Percentiles rank a stretch among this genome's conserved stretches.
phyloP scores from a whole-genome alignment of 805 yeast genomes.

The Wickerhamiella hasegawae region DNA sequence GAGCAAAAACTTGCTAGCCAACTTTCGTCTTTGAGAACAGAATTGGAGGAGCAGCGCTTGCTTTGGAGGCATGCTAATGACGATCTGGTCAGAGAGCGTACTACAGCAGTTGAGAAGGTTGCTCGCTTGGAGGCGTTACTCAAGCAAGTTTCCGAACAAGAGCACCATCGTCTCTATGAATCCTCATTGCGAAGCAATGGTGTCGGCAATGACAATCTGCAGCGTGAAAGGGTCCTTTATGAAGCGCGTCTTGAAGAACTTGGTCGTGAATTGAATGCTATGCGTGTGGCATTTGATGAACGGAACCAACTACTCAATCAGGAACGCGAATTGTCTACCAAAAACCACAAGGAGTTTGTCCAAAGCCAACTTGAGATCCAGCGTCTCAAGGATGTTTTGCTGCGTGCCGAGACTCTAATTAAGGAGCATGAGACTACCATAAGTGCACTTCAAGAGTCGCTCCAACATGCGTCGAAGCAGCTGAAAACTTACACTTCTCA shows the following conservation, averaged over 20 bases:
- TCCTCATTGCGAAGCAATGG: neutral
- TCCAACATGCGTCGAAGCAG: neutral
- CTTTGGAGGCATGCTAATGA: neutral
- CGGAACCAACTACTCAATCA: neutral
- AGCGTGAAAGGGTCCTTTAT: neutral
- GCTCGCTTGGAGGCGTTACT: neutral
- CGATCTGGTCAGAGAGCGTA: neutral
- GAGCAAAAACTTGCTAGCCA: neutral
- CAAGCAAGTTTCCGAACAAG: neutral
- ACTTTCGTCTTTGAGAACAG: neutral
- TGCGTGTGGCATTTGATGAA: neutral
- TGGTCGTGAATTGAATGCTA: neutral
- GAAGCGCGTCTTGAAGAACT: neutral
- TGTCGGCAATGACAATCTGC: neutral
- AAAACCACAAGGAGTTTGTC: neutral
- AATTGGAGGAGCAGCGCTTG: neutral
- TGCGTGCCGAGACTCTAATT: neutral
- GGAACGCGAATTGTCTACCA: neutral
- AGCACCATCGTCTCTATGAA: neutral
- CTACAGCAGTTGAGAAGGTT: neutral
- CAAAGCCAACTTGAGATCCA: neutral
- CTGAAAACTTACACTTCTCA: no score
- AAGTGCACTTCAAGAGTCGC: neutral
- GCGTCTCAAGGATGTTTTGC: neutral
- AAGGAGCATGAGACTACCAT: neutral